Base-by-base conservation (phyloP, 2,329 filamentous ascomycete species). In the Botrytis cinerea region DNA sequence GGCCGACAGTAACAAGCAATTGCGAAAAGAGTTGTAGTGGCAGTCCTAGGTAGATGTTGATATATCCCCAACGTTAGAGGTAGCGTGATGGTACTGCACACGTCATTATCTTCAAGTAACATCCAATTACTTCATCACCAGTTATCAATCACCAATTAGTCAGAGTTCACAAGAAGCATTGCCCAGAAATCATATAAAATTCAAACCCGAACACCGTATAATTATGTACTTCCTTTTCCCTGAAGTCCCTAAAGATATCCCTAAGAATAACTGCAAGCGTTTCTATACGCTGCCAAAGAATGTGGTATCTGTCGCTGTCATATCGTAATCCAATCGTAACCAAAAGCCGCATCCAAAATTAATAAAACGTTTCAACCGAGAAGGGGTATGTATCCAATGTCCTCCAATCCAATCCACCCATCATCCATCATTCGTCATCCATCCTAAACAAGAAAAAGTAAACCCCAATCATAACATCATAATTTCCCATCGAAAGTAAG, bases 281-380 rank as follows among this genome's bases (percentile, higher is more conserved):
- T 22, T 48, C 7, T 43, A 57, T 32, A 35, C 66, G 18, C n/a
- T 45, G 35, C 66, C 66, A 69, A 69, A 57, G 66, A 69, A 69
- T 43, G 66, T 69, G 66, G 66, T 69, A 69, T 69, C 66, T 45
- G 48, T 69, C 66, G 66, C 66, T 43, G 12, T 69, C 66, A 69
- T 69, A 57, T 43, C 51, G 43, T 38, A 48, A 48, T 22, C 63
- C 45, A 64, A 64, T 63, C n/a, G 2, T 28, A 64, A 46, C 62
- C 62, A 32, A 32, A 63, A 28, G 60, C n/a, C 43, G 35, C 38
- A 54, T 12, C 46, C 64, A 54, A 68, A 20, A 38, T 68, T 43
- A 43, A 38, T 38, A 57, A 43, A 32, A 51, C 22, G n/a, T 43
- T 57, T 57, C 32, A 40, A 18, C 25, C 64, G 22, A 57, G 46